Base-by-base conservation (phyloP, 345 rosid species). In the Mangifera indica region DNA sequence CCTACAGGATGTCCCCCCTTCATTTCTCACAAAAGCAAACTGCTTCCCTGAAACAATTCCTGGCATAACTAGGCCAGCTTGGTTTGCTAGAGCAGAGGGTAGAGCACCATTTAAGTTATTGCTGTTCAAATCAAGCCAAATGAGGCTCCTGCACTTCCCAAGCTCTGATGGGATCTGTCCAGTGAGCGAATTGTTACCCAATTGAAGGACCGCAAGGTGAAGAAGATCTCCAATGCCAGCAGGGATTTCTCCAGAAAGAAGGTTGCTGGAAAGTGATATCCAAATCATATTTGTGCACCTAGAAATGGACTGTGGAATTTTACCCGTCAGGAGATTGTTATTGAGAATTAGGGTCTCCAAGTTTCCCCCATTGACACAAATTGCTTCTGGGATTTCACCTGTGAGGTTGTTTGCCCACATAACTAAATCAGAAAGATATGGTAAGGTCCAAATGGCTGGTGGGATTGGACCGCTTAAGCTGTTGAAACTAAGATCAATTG, bases 391-490 rank as follows among this genome's bases (percentile, higher is more conserved):
- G 73, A 93, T 93, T 49, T 72, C 82, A 11, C 97, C 98, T 2
- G 92, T 86, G 74, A 93, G 90, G 78, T 90, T 91, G 78, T 93
- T 93, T 24, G 98, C 97, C 98, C 98, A 93, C 86, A 93, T 91
- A 63, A 90, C 91, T 81, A 93, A 72, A 67, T 93, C 95, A 2
- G 86, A 74, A 40, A 93, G 87, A 74, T 84, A 78, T 14, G 96
- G 97, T 66, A 93, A 80, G 40, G 64, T 77, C 98, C 98, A 93
- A 74, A 93, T 73, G 77, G 76, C 85, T 1, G 21, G 49, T 4
- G 98, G 97, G 52, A 93, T 87, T 17, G 87, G 70, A 34, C 96
- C 98, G 0, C 54, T 80, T 44, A 93, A 75, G 76, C 76, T 84
- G 80, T 93, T 93, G 90, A 93, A 93, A 79, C 98, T 93, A 67